These are phyloP conservation scores for Plenodomus biglobosus DNA, from an alignment of 2,329 filamentous ascomycete species.

Conservation along the genomic window DNA sequence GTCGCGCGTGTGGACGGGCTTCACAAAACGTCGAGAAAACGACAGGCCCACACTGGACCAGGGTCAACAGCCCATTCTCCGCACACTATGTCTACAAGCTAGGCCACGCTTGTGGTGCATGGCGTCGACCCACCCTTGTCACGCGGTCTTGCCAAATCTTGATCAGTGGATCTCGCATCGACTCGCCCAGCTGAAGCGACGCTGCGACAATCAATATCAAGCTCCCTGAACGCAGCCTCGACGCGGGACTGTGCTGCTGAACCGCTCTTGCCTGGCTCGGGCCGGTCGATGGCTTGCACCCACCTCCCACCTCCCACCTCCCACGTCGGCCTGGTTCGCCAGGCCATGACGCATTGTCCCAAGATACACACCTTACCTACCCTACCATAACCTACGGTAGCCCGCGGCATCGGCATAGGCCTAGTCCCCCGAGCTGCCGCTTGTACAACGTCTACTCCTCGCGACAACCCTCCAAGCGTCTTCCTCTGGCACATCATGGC, in stretches of 20 bases:
- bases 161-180: not conserved
- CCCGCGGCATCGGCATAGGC: too few relatives aligned
- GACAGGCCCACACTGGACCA: conserved; percentile 2
- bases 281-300: not conserved
- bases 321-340: not conserved
- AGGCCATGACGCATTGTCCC: not conserved
- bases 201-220: not conserved
- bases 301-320: not conserved
- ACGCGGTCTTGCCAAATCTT: not conserved
- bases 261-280: not conserved
- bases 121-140: not conserved
- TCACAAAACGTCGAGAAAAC: conserved; percentile 4
- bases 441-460: not conserved
- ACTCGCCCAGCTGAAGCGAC: not conserved
- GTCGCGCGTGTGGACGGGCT: not conserved
- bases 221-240: not conserved
- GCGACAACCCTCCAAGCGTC: not conserved
- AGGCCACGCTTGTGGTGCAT: not conserved
- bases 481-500: not conserved
- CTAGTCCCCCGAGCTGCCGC: not conserved
- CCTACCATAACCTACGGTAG: too few relatives aligned
- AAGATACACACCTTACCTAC: too few relatives aligned
- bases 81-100: conserved; percentile 5
- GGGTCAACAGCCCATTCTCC: conserved; percentile 1
- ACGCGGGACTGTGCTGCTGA: not conserved